A percentile compares a stretch with the other conserved stretches of the same genome.
Conservation (phyloP, 2,329 filamentous ascomycete genomes). For the Paracorniculantispora psalliotae region DNA sequence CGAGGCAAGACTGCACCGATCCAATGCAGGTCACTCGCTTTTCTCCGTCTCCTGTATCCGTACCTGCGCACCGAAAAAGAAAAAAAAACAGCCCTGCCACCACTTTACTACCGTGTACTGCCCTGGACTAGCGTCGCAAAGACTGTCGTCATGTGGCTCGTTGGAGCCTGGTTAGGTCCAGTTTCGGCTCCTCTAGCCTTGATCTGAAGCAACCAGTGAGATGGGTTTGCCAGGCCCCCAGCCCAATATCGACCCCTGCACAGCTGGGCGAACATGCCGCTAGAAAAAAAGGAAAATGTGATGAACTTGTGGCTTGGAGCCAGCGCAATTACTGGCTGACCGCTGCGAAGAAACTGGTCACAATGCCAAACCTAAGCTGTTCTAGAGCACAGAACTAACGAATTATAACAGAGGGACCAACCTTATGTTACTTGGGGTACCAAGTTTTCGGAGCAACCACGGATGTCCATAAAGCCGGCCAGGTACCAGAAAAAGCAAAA, state of each 20-base stretch:
- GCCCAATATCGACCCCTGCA: neutral
- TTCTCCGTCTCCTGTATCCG: no score
- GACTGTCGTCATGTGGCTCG: neutral
- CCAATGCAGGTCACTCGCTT: no score
- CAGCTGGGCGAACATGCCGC: neutral
- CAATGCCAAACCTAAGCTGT: neutral
- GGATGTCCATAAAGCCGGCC: no score
- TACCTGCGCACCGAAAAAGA: neutral
- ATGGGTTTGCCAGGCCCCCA: neutral
- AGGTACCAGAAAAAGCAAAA: no score
- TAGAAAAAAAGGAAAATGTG: neutral
- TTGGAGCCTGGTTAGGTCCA: neutral
- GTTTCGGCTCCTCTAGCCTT: neutral
- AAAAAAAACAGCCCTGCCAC: neutral
- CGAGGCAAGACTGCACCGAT: neutral
- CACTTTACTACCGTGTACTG: neutral
- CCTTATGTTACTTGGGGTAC: neutral
- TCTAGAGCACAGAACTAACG: neutral
- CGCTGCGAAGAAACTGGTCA: neutral
- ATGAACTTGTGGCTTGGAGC: neutral
- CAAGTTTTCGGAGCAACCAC: no score
- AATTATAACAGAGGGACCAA: neutral
- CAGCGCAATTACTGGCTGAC: neutral
- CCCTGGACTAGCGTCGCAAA: neutral
- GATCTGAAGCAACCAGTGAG: constrained; percentile 1